These are phyloP conservation scores for Phoma sp. DNA, from an alignment of 2,329 filamentous ascomycete genomes.

Conservation along the genomic window DNA sequence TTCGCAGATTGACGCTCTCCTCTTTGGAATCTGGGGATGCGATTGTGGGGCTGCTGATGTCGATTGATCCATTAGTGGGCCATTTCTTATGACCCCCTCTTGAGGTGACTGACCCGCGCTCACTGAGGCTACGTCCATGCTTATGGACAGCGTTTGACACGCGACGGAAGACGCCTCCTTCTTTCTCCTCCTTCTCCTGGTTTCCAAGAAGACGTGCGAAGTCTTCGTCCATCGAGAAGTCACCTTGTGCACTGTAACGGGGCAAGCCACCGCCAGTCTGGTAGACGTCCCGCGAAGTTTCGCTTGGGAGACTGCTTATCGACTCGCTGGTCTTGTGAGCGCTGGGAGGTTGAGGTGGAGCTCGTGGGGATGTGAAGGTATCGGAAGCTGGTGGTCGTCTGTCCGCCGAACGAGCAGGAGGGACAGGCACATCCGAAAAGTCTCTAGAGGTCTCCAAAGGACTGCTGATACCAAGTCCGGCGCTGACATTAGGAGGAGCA, in stretches of 20 bases:
- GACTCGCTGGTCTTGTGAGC: conserved; percentile 52
- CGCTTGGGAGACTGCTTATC: conserved; percentile 53
- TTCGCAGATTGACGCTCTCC: conserved; percentile 59
- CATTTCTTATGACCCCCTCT: conserved; percentile 46
- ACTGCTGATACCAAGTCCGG: conserved; percentile 51
- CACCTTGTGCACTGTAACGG: conserved; percentile 73
- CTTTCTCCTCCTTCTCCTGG: conserved; percentile 61
- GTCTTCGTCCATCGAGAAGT: conserved; percentile 95
- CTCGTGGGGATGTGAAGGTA: conserved; percentile 54
- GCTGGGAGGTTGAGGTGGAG: conserved; percentile 51
- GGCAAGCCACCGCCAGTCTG: conserved; percentile 44
- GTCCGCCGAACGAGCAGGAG: conserved; percentile 55
- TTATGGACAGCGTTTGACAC: conserved; percentile 88
- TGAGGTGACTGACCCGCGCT: conserved; percentile 53
- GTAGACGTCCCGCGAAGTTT: conserved; percentile 38
- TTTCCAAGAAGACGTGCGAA: conserved; percentile 85
- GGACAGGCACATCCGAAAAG: conserved; percentile 51
- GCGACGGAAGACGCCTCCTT: conserved; percentile 70
- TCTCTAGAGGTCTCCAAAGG: conserved; percentile 49
- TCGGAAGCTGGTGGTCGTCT: conserved; percentile 51
- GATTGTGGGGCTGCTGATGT: conserved; percentile 74
- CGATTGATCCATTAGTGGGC: conserved; percentile 52
- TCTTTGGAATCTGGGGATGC: conserved; percentile 60
- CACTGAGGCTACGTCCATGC: conserved; percentile 87
- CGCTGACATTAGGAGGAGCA: conserved; percentile 44